Conservation (phyloP, 2,329 filamentous ascomycete species). For the Pseudopithomyces maydicus region DNA sequence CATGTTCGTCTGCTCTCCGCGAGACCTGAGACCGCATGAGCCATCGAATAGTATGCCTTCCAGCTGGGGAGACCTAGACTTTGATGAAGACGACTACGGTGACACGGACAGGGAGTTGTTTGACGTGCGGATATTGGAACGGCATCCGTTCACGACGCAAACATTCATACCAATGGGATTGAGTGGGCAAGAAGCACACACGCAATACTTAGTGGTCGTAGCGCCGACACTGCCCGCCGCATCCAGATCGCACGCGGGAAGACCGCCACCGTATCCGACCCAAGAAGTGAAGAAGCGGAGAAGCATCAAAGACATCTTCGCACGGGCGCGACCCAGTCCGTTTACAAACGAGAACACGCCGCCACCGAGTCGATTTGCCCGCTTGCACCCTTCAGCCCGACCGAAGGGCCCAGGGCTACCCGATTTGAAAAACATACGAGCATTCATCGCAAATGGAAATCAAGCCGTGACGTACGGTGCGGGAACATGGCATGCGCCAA, state of each 20-base stretch:
- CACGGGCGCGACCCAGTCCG: conserved; percentile 47
- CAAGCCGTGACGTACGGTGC: conserved; percentile 92
- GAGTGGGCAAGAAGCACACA: conserved; percentile 50
- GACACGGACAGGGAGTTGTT: conserved; percentile 54
- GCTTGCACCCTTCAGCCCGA: conserved; percentile 36
- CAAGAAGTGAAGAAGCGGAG: conserved; percentile 32
- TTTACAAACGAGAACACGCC: conserved; percentile 58
- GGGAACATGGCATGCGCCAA: conserved; percentile 95
- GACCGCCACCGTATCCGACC: conserved; percentile 51
- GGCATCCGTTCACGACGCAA: conserved; percentile 93
- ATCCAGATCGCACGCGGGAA: conserved; percentile 30
- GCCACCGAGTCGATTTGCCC: conserved; percentile 33
- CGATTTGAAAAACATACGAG: conserved; percentile 70
- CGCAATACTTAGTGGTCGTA: conserved; percentile 82
- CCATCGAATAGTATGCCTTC: conserved; percentile 42
- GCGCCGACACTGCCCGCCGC: conserved; percentile 72
- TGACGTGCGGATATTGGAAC: conserved; percentile 75
- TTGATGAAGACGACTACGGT: conserved; percentile 37
- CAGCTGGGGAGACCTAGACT: conserved; percentile 40
- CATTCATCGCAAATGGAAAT: conserved; percentile 76
- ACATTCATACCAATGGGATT: conserved; percentile 82
- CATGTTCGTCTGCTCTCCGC: conserved; percentile 84
- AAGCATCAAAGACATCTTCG: conserved; percentile 47
- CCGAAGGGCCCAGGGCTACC: conserved; percentile 66
- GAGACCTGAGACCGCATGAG: conserved; percentile 55